Base-by-base conservation (phyloP, 139 green algal genomes). In the Chlorella vulgaris region DNA sequence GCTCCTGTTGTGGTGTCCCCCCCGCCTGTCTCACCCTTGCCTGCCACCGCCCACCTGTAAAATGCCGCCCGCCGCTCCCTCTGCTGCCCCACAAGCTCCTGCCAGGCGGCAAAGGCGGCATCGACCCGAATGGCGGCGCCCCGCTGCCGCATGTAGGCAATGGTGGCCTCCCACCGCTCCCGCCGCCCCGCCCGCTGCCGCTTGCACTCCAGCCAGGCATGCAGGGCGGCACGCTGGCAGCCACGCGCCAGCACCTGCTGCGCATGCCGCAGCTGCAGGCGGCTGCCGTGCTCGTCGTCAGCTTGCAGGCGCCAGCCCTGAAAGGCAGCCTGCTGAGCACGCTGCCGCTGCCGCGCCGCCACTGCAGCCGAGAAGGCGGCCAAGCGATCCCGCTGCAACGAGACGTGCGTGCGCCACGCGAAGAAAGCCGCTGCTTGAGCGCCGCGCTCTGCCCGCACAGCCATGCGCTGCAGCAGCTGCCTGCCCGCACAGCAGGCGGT, bases 321-420 rank as follows among this genome's bases (percentile, higher is more conserved):
- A 22, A 86, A 61, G 3, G 50, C 82, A n/a, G 51, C 53, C 51
- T 53, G 74, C 69, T 87, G 68, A 6, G 73, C 31, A n/a, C 21
- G 73, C 55, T 86, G 69, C 69, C 53, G 43, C 66, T 76, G 82
- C 28, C 68, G 66, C 2, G 47, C 22, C 0, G 81, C 40, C 33
- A 69, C 43, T 60, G 89, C 65, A 21, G 71, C 68, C 42, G 85
- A 77, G 24, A 86, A 60, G n/a, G 62, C 61, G n/a, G 74, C 83
- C 6, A 68, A 40, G 3, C 63, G 62, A 28, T 75, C 79, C n/a
- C 60, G 7, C 1, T 63, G 70, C 22, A 39, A 31, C 7, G 13
- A 28, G 24, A 86, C 31, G 4, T n/a, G 65, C 0, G 18, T 60
- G 1, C 76, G 62, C 86, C 83, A 89, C 4, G 73, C 74, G 35